Evolutionary conservation across 352 stramenopile genomes (phyloP).

Genomic region (Pythium insidiosum): DNA sequence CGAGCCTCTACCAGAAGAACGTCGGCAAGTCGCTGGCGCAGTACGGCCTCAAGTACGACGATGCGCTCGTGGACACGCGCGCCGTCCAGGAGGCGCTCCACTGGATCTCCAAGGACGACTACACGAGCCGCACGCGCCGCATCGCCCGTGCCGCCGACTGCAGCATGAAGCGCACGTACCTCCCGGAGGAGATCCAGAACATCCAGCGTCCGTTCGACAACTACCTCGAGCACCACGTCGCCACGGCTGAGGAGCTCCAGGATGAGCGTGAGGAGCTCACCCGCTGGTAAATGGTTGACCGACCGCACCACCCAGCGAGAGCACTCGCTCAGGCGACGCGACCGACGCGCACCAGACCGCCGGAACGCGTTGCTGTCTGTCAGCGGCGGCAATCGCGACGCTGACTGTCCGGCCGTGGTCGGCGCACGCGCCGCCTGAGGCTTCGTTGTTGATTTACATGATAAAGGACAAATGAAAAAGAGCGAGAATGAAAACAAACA

Average conservation of each 20-base stretch:
- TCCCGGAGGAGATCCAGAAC: slow-evolving; percentile 81
- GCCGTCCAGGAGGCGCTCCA: slow-evolving; percentile 74
- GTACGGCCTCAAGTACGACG: slow-evolving; percentile 87
- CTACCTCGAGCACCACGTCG: slow-evolving; percentile 60
- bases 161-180: slow-evolving; percentile 78
- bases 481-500: no score
- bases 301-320: not conserved
- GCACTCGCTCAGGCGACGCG: no score
- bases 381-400: no score
- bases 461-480: no score
- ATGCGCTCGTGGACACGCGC: slow-evolving; percentile 73
- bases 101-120: slow-evolving; percentile 74
- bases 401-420: no score
- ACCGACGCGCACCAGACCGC: no score
- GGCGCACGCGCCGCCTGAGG: no score
- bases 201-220: slow-evolving; percentile 77
- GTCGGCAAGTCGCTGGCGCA: slow-evolving; percentile 66
- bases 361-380: no score
- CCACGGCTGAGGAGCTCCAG: slow-evolving; percentile 44
- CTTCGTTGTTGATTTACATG: no score
- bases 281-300: slow-evolving; percentile 77
- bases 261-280: slow-evolving; percentile 74
- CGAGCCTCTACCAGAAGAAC: slow-evolving; percentile 77
- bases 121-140: slow-evolving; percentile 67
- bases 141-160: slow-evolving; percentile 78